Evolutionary conservation across 805 yeast genomes (phyloP), one percentile per base, ranked within the genome.

Genomic region (Candida maris): DNA sequence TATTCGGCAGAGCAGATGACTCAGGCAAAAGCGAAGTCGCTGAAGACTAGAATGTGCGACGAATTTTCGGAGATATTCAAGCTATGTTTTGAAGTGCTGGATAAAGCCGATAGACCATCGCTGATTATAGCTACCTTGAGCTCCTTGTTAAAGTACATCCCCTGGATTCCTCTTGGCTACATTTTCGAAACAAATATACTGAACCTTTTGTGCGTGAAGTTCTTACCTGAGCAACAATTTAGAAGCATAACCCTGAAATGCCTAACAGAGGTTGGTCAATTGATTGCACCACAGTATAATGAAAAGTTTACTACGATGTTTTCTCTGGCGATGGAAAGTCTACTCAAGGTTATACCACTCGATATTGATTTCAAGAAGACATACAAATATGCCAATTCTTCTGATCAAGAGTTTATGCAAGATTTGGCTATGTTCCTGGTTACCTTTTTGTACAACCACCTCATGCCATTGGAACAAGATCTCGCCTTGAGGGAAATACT

Each of bases 1-100:
- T 93, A 72, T 58, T 81, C 94, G n/a, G 86, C 88, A 33, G 97
- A 89, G 47, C 95, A 86, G 58, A 81, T 93, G 85, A 93, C 99
- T 29, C 96, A 87, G 63, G 95, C 96, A 5, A 91, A 91, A 64
- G 85, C 95, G 5, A 76, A 81, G 52, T 76, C 77, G 42, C 75
- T 93, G 59, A 93, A 87, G 61, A 68, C 75, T 32, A 84, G 87
- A 51, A 81, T 93, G 85, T 74, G 85, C 48, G 80, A 81, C 37
- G 97, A 93, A 62, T 93, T 93, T 54, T 85, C 88, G 49, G 95
- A 86, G 58, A 89, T 93, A 51, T 93, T 88, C 68, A 85, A 84
- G 56, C 73, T 94, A 41, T 93, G 99, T 66, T 87, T 77, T 59
- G 96, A 91, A 64, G 94, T 93, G 5, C 73, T 93, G 52, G 96